Conservation (phyloP, 805 yeast species). For the Metschnikowia baotianmanensis region DNA sequence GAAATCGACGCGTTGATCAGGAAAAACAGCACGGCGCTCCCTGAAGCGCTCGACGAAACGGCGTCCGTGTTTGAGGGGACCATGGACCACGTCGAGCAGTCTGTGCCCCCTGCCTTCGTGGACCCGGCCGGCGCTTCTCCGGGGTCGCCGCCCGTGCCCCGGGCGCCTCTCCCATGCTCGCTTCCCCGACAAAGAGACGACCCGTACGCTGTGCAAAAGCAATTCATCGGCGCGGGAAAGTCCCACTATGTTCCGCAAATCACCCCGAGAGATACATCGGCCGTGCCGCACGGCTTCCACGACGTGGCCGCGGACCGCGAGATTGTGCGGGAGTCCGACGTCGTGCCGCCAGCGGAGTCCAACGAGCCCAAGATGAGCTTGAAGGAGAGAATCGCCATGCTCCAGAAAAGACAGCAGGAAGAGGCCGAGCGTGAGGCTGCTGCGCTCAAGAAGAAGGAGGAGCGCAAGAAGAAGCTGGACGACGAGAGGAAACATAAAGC, state of each 20-base stretch:
- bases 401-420: conserved; percentile 78
- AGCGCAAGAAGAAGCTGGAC: conserved; percentile 41
- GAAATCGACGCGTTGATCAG: conserved; percentile 5
- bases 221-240: conserved; percentile 54
- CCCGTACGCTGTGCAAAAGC: conserved; percentile 51
- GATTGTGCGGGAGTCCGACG: conserved; percentile 14
- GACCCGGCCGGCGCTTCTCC: background rate
- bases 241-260: conserved; percentile 57
- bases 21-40: conserved; percentile 6
- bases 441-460: conserved; percentile 50
- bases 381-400: conserved; percentile 79
- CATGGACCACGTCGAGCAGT: conserved; percentile 4
- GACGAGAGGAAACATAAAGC: conserved; percentile 7
- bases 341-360: conserved; percentile 28
- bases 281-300: conserved; percentile 30
- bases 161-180: conserved; percentile 20
- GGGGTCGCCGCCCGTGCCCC: conserved; percentile 5
- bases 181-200: conserved; percentile 36
- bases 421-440: conserved; percentile 73
- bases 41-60: conserved; percentile 4
- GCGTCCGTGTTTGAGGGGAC: conserved; percentile 7
- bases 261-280: conserved; percentile 39
- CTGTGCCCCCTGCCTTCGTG: background rate
- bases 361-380: conserved; percentile 76
- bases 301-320: conserved; percentile 22